phyloP scores from a whole-genome alignment of 805 yeast genomes.

The Saccharomycopsis olivae region DNA sequence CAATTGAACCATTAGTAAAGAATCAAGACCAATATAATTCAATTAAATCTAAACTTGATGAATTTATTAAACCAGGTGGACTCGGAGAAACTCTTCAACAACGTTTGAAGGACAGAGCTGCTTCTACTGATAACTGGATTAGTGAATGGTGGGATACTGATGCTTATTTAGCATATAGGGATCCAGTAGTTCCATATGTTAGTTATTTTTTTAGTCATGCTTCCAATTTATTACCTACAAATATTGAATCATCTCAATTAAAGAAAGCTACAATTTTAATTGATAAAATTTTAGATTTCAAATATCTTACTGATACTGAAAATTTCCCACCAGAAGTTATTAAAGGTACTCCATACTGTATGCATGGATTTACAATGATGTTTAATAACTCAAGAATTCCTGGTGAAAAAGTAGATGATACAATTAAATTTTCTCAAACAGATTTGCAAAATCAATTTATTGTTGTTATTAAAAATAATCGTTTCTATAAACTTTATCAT shows the following conservation, averaged over 20 bases:
- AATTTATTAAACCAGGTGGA: slow-evolving; percentile 53
- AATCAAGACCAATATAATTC: slow-evolving; percentile 40
- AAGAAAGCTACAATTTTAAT: slow-evolving; percentile 69
- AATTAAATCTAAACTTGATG: slow-evolving; percentile 48
- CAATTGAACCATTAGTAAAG: slow-evolving; percentile 59
- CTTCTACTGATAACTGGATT: slow-evolving; percentile 71
- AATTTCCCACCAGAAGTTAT: slow-evolving; percentile 67
- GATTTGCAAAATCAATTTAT: slow-evolving; percentile 48
- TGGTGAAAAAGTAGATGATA: slow-evolving; percentile 48
- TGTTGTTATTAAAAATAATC: slow-evolving; percentile 62
- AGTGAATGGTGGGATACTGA: slow-evolving; percentile 89
- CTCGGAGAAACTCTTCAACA: slow-evolving; percentile 59
- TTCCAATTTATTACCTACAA: slow-evolving; percentile 37
- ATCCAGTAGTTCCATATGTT: slow-evolving; percentile 90
- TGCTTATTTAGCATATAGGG: slow-evolving; percentile 83
- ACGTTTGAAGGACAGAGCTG: slow-evolving; percentile 49
- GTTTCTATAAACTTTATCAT: slow-evolving; percentile 68
- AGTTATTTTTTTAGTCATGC: slow-evolving; percentile 83
- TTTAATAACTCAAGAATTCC: slow-evolving; percentile 86
- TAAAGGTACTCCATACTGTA: slow-evolving; percentile 77
- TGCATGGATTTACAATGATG: slow-evolving; percentile 88
- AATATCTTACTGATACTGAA: slow-evolving; percentile 55
- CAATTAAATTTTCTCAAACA: slow-evolving; percentile 35
- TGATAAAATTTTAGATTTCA: slow-evolving; percentile 56
- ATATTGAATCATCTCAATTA: slow-evolving; percentile 51